Evolutionary conservation across 805 yeast genomes (phyloP).

Genomic region (Candida germanica): DNA sequence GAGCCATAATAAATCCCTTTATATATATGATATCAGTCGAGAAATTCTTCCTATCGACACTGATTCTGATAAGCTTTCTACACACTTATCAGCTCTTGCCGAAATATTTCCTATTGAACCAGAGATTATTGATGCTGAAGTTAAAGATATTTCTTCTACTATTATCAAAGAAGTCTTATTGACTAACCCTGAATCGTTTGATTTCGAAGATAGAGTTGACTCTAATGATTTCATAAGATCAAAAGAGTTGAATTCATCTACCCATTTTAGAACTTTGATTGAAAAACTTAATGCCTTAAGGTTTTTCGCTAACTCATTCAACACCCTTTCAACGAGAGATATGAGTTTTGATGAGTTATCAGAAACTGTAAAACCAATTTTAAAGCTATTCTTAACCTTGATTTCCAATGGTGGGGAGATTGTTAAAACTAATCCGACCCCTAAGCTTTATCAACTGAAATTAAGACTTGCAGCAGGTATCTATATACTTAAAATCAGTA

Average conservation of each 20-base stretch:
- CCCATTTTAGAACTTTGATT: slow-evolving; percentile 30
- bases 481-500: slow-evolving; percentile 61
- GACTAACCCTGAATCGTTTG: slow-evolving; percentile 18
- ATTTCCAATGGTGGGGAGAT: slow-evolving; percentile 80
- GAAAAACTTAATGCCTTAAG: slow-evolving; percentile 54
- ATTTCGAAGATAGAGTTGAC: slow-evolving; percentile 14
- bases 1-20: slow-evolving; percentile 40
- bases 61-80: slow-evolving; percentile 37
- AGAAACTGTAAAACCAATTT: slow-evolving; percentile 53
- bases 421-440: slow-evolving; percentile 53
- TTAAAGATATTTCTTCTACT: slow-evolving; percentile 56
- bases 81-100: slow-evolving; percentile 58
- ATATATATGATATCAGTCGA: slow-evolving; percentile 37
- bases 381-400: slow-evolving; percentile 63
- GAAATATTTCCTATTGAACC: slow-evolving; percentile 55
- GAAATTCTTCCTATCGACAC: slow-evolving; percentile 50
- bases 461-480: slow-evolving; percentile 69
- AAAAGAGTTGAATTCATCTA: slow-evolving; percentile 23
- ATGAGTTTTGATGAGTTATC: slow-evolving; percentile 29
- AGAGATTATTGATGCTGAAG: slow-evolving; percentile 45
- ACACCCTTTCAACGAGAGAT: slow-evolving; percentile 21
- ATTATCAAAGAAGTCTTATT: slow-evolving; percentile 63
- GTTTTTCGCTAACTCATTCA: slow-evolving; percentile 58
- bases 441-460: slow-evolving; percentile 55
- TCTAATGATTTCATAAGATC: slow-evolving; percentile 48